A percentile compares a stretch with the other conserved stretches of the same genome.
Evolutionary conservation across 306 rosid genomes (phyloP).

Genomic region (Sophora flavescens): DNA sequence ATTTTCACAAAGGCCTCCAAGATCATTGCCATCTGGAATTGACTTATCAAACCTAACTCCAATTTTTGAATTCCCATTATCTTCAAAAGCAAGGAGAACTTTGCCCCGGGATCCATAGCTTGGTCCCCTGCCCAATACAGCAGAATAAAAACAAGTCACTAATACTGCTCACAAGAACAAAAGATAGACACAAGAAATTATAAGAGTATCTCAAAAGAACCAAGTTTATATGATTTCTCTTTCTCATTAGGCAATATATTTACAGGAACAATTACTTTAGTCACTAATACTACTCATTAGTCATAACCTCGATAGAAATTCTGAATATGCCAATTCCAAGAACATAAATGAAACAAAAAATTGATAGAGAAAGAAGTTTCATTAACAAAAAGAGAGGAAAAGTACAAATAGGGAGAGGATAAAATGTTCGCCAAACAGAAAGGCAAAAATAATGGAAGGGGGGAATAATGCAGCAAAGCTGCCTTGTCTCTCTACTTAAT

Average conservation of each 20-base stretch:
- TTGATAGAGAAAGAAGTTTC: neutral
- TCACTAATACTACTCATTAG: neutral
- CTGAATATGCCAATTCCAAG: neutral
- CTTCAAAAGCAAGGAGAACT: conserved; percentile 93
- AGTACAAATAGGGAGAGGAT: no score
- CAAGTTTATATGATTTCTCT: no score
- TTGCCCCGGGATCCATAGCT: conserved; percentile 82
- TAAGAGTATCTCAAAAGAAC: neutral
- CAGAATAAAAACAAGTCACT: conserved; percentile 31
- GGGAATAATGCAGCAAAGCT: no score
- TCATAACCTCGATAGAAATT: neutral
- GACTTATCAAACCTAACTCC: conserved; percentile 97
- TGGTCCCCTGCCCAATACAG: conserved; percentile 79
- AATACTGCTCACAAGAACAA: conserved; percentile 12
- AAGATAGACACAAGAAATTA: neutral
- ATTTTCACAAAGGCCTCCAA: conserved; percentile 92
- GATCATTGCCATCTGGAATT: conserved; percentile 93
- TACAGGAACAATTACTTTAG: neutral
- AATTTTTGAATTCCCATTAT: conserved; percentile 83
- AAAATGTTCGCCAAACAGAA: no score
- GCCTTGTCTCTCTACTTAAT: no score
- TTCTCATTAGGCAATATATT: neutral
- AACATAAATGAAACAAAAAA: neutral
- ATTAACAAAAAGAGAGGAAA: conserved; percentile 1
- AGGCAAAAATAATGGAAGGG: no score